Evolutionary conservation across 2,329 filamentous ascomycete species (phyloP), one percentile per base, ranked within the genome.

Genomic region (Dendryphion nanum): DNA sequence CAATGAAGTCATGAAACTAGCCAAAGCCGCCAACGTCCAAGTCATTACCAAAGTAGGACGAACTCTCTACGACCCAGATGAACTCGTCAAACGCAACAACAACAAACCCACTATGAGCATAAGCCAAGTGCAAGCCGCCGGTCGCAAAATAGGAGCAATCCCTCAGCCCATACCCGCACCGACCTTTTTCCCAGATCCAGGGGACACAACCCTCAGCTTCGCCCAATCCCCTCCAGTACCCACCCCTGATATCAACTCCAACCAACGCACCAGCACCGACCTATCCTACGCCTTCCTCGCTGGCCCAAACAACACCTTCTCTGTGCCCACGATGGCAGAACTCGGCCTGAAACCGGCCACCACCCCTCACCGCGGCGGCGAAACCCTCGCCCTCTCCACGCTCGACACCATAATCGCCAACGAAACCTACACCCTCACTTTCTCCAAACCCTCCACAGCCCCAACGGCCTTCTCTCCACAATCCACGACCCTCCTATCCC

Each of bases 81-180:
- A 81, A 17, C 54, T 90, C 20, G 82, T 88, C 5, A 72, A 75
- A 34, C 70, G 76, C 35, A 80, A 89, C 59, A 72, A 75, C 14
- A 80, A 79, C 0, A 83, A 84, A 53, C 84, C 86, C 1, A 87
- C 84, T 2, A 88, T 89, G 84, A 86, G 78, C 40, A 85, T 86
- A 18, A 69, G 68, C 1, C 83, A 88, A 57, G 74, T 89, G 1
- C 75, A 83, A 45, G 49, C 50, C 16, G 55, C 83, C 0, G 82
- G 78, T 0, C 71, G 73, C 24, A 83, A 82, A 53, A 64, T 86
- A 18, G 84, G 83, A 0, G 59, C 71, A 3, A 78, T 88, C 12
- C 72, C 76, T 0, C 71, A 72, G 41, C 83, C 85, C 0, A 72
- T 87, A 18, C 71, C 78, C 6, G 62, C 78, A 3, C 85, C 85